Conservation (phyloP, 2,329 filamentous ascomycete genomes). For the Penicillium janthinellum region DNA sequence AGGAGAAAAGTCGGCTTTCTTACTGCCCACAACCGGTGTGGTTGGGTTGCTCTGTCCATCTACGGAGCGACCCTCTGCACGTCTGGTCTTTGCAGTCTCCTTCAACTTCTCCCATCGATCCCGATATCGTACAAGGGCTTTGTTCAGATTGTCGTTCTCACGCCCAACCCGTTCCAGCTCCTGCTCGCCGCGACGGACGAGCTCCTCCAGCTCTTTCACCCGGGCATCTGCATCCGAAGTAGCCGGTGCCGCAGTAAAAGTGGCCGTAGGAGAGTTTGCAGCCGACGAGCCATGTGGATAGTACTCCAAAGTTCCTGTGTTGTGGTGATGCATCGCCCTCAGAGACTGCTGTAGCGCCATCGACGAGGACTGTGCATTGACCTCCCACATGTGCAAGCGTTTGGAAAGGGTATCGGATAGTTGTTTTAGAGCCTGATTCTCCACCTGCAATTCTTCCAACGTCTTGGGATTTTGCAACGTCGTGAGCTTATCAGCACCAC, state of each 20-base stretch:
- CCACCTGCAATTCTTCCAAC: constrained; percentile 82
- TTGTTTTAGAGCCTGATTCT: constrained; percentile 83
- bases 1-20: constrained; percentile 11
- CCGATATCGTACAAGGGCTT: constrained; percentile 58
- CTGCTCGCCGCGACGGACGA: constrained; percentile 59
- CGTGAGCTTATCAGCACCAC: constrained; percentile 34
- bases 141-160: constrained; percentile 62
- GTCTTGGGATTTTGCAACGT: constrained; percentile 58
- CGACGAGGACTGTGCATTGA: constrained; percentile 83
- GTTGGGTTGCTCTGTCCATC: constrained; percentile 17
- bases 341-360: constrained; percentile 84
- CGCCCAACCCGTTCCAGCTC: constrained; percentile 65
- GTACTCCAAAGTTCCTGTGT: constrained; percentile 33
- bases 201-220: constrained; percentile 68
- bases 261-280: constrained; percentile 27
- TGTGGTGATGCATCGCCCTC: constrained; percentile 50
- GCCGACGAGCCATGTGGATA: constrained; percentile 34
- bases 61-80: constrained; percentile 28
- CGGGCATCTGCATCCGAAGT: constrained; percentile 51
- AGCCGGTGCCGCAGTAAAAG: constrained; percentile 20
- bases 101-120: constrained; percentile 71
- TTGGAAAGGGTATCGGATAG: constrained; percentile 84
- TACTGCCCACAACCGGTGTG: constrained; percentile 2
- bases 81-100: constrained; percentile 57
- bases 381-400: constrained; percentile 89